Conservation (phyloP, 2,329 filamentous ascomycete genomes). For the Colletotrichum agaves region DNA sequence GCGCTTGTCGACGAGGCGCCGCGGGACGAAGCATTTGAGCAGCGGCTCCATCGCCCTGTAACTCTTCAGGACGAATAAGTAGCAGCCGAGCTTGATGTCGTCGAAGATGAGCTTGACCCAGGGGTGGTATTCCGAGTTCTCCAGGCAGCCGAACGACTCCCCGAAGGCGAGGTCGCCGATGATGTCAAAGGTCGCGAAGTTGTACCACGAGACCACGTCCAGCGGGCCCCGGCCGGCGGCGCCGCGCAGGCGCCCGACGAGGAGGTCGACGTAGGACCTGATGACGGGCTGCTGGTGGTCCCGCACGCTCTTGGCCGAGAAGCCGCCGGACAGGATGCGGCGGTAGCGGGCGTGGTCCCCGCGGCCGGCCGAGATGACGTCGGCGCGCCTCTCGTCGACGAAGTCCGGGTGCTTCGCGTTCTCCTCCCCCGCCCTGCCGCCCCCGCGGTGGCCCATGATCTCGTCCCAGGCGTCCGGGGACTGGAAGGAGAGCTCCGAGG, state of each 20-base stretch:
- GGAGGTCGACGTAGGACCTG: slow-evolving; percentile 50
- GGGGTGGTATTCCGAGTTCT: slow-evolving; percentile 35
- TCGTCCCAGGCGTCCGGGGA: slow-evolving; percentile 50
- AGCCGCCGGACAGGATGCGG: slow-evolving; percentile 40
- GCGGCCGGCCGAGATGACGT: slow-evolving; percentile 39
- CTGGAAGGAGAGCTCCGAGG: slow-evolving; percentile 53
- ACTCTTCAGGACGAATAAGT: background rate
- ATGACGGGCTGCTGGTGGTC: slow-evolving; percentile 46
- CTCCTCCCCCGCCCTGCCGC: slow-evolving; percentile 9
- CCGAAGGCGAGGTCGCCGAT: slow-evolving; percentile 47
- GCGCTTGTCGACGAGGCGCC: slow-evolving; percentile 3
- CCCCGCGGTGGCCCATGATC: slow-evolving; percentile 48
- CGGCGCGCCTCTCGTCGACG: slow-evolving; percentile 1
- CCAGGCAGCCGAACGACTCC: slow-evolving; percentile 44
- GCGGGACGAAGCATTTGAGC: slow-evolving; percentile 15
- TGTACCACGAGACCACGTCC: slow-evolving; percentile 44
- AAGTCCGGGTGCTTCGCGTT: slow-evolving; percentile 18
- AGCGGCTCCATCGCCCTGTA: slow-evolving; percentile 5
- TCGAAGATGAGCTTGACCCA: slow-evolving; percentile 40
- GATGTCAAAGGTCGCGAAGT: slow-evolving; percentile 45
- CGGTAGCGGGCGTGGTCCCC: slow-evolving; percentile 33
- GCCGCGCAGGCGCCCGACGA: slow-evolving; percentile 50
- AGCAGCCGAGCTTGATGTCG: slow-evolving; percentile 12
- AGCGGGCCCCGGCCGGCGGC: slow-evolving; percentile 36
- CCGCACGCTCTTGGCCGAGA: slow-evolving; percentile 42